phyloP scores from a whole-genome alignment of 371 early-diverging fungal genomes.

The Rhizopus arrhizus region DNA sequence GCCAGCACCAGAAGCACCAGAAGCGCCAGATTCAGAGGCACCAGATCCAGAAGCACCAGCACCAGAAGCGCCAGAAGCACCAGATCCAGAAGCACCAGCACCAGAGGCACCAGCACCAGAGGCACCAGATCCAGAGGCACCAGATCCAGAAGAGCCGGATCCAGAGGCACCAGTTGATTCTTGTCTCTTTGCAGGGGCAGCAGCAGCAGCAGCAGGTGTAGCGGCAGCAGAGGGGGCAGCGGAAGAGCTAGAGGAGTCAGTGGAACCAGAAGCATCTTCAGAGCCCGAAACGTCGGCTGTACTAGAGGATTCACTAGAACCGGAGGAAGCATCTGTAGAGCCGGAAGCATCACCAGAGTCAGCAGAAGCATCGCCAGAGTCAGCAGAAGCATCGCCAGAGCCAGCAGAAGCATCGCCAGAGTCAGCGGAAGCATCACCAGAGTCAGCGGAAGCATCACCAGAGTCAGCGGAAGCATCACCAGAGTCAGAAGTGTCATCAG shows the following conservation, averaged over 20 bases:
- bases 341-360: background rate
- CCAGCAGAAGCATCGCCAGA: slow-evolving; percentile 17
- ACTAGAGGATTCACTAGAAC: slow-evolving; percentile 10
- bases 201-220: background rate
- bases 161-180: slow-evolving; percentile 3
- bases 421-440: slow-evolving; percentile 11
- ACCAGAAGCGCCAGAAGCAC: background rate
- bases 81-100: slow-evolving; percentile 2
- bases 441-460: slow-evolving; percentile 1
- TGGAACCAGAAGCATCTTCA: slow-evolving; percentile 12
- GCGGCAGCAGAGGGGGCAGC: slow-evolving; percentile 4
- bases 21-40: background rate
- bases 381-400: slow-evolving; percentile 7
- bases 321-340: slow-evolving; percentile 10
- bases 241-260: slow-evolving; percentile 26
- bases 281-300: slow-evolving; percentile 11
- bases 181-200: background rate
- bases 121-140: background rate
- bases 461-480: slow-evolving; percentile 24
- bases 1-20: background rate
- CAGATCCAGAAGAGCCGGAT: background rate
- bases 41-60: background rate
- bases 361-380: slow-evolving; percentile 23
- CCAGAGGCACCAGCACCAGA: slow-evolving; percentile 2
- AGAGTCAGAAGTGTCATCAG: slow-evolving; percentile 16